These are phyloP conservation scores for Aristolochia fimbriata DNA, from an alignment of 164 flowering plant species.

Conservation along the genomic window DNA sequence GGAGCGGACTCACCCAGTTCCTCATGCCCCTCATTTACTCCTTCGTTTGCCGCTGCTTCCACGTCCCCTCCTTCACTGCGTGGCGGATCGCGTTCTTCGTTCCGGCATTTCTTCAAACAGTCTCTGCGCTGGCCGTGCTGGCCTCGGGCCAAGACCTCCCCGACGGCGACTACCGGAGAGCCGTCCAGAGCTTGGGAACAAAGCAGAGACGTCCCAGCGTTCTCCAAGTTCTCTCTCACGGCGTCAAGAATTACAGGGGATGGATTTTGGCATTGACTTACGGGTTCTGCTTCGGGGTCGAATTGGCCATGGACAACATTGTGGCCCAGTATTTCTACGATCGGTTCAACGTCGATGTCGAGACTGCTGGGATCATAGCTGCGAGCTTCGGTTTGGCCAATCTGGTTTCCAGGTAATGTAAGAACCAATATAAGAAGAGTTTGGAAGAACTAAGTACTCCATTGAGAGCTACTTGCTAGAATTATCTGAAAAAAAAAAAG, in stretches of 20 bases:
- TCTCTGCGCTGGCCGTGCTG: conserved; percentile 42
- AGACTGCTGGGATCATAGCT: conserved; percentile 71
- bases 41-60: conserved; percentile 23
- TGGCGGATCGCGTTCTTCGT: conserved; percentile 79
- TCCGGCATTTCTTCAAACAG: conserved; percentile 59
- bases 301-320: conserved; percentile 72
- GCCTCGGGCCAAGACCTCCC: conserved; percentile 72
- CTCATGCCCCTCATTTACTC: conserved; percentile 66
- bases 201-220: conserved; percentile 42
- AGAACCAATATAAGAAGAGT: background rate
- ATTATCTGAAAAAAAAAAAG: too few species aligned
- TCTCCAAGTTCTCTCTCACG: conserved; percentile 36
- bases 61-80: conserved; percentile 54
- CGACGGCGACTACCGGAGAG: conserved; percentile 43
- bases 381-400: conserved; percentile 80
- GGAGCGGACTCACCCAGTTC: conserved; percentile 82
- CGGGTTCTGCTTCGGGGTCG: conserved; percentile 83
- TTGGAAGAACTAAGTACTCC: background rate
- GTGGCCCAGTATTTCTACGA: conserved; percentile 78
- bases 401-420: conserved; percentile 43
- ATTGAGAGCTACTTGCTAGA: too few species aligned
- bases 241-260: conserved; percentile 66
- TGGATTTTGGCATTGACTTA: conserved; percentile 76
- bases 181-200: conserved; percentile 43
- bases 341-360: conserved; percentile 56